Evolutionary conservation across 768 basidiomycete species (phyloP), one percentile per base, ranked within the genome.

Genomic region (Lenzites betulinus): DNA sequence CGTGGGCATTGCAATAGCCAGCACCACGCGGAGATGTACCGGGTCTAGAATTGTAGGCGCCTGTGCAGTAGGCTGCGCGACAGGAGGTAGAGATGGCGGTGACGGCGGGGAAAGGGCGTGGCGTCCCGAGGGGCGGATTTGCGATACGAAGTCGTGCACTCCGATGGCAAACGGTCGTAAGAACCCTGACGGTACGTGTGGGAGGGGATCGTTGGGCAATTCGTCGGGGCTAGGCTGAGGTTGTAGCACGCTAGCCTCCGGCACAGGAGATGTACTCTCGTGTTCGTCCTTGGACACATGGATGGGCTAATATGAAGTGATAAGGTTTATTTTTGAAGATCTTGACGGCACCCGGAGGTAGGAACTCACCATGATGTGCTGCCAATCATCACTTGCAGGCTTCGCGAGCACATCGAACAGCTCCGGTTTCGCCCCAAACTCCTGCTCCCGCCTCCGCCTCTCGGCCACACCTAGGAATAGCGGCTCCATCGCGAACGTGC

Each of bases 1-100:
- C 15, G 33, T 28, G n/a, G 65, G 62, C 59, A 66, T 60, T 28
- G 47, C 36, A 11, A 66, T 60, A 16, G 59, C 55, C 7, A 63
- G 23, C 1, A 55, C 52, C 25, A 66, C 54, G 15, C 58, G 50
- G 9, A 62, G 42, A 16, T 33, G 43, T n/a, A 43, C 20, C 13
- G 53, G 35, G 35, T 26, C 38, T 4, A 26, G 26, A 2, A 9
- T n/a, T 15, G 48, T 11, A 22, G 48, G 38, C 26, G 26, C 18
- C 28, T 22, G 41, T 28, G 35, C n/a, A 25, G 39, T 15, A 22
- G 46, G 9, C 46, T 11, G 23, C 13, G 47, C 36, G 15, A 36
- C 22, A 26, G 30, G 38, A 12, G 46, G 54, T 11, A 48, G 35
- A n/a, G 59, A 46, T 8, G 41, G 30, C 4, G 26, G 43, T 25